phyloP scores from a whole-genome alignment of 148 eudicot genomes.

The Silene conica region DNA sequence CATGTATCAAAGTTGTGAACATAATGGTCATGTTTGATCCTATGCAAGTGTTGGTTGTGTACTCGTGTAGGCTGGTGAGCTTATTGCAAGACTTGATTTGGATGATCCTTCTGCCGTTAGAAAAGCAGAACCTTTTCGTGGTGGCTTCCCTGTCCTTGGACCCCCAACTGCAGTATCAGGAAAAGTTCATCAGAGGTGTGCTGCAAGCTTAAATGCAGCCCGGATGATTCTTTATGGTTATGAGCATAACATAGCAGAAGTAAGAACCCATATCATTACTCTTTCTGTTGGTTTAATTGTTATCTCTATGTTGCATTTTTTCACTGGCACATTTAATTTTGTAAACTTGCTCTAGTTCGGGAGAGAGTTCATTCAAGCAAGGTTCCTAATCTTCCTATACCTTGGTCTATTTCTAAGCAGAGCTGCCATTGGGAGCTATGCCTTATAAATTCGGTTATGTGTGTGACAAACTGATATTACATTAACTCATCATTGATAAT shows the following conservation, averaged over 20 bases:
- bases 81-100: slow-evolving; percentile 82
- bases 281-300: background rate
- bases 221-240: slow-evolving; percentile 96
- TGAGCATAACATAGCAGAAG: slow-evolving; percentile 90
- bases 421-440: background rate
- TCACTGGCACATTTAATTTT: background rate
- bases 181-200: slow-evolving; percentile 98
- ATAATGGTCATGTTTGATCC: background rate
- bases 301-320: background rate
- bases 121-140: slow-evolving; percentile 95
- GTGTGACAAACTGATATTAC: too few species aligned
- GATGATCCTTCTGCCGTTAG: slow-evolving; percentile 99
- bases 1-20: background rate
- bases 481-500: too few species aligned
- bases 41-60: slow-evolving; percentile 15
- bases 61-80: slow-evolving; percentile 77
- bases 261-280: slow-evolving; percentile 32
- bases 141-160: slow-evolving; percentile 78
- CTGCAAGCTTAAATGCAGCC: slow-evolving; percentile 85
- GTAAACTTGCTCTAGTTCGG: background rate
- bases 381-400: background rate
- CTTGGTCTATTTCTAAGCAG: background rate
- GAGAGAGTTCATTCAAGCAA: background rate
- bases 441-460: too few species aligned
- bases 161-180: slow-evolving; percentile 94